Evolutionary conservation across 1,139 yeast species (phyloP).

Genomic region (Suhomyces ambrosiae): DNA sequence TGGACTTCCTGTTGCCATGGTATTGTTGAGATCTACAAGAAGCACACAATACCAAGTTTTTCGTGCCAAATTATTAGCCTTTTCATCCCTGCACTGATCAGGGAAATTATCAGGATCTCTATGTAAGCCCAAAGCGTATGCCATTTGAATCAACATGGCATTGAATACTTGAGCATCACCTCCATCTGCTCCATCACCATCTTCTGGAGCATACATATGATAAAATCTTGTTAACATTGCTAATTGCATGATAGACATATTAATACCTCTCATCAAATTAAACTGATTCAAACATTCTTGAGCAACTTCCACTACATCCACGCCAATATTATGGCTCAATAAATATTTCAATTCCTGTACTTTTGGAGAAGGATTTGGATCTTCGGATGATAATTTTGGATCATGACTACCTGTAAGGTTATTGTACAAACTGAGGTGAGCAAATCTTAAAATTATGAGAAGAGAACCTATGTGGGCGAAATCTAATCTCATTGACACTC

Average conservation of each 20-base stretch:
- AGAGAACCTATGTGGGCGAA: conserved; percentile 28
- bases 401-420: conserved; percentile 34
- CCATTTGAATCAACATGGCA: conserved; percentile 45
- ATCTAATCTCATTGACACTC: conserved; percentile 25
- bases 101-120: conserved; percentile 42
- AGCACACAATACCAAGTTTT: conserved; percentile 39
- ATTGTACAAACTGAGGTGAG: conserved; percentile 26
- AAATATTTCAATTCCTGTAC: conserved; percentile 30
- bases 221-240: conserved; percentile 42
- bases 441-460: conserved; percentile 26
- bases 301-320: conserved; percentile 38
- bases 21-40: conserved; percentile 38
- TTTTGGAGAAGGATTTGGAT: conserved; percentile 27
- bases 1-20: conserved; percentile 42
- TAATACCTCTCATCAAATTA: conserved; percentile 43
- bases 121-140: conserved; percentile 49
- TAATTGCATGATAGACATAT: conserved; percentile 54
- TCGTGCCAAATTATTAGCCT: conserved; percentile 34
- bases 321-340: conserved; percentile 32
- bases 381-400: conserved; percentile 24
- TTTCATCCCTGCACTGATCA: conserved; percentile 23
- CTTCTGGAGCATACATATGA: conserved; percentile 52
- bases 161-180: conserved; percentile 45
- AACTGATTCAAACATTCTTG: conserved; percentile 42
- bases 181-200: conserved; percentile 52